phyloP scores from a whole-genome alignment of 192 early-diverging fungal species.

The Coemansia sp. region DNA sequence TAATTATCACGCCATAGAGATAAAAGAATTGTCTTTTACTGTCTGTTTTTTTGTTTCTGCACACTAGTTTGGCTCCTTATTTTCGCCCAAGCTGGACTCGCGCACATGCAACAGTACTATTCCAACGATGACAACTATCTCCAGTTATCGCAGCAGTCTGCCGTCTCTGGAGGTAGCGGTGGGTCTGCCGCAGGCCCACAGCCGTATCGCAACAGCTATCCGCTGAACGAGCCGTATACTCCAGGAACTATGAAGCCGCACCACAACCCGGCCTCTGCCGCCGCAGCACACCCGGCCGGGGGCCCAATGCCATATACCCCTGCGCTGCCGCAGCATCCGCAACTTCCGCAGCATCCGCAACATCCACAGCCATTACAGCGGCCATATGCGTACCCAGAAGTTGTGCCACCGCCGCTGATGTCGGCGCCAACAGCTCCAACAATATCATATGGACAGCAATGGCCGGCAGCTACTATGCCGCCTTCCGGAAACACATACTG shows the following conservation, averaged over 20 bases:
- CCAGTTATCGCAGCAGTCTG: constrained; percentile 27
- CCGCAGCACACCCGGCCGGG: constrained; percentile 3
- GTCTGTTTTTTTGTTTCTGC: background rate
- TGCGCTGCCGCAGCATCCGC: background rate
- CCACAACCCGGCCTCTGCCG: background rate
- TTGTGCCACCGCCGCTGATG: background rate
- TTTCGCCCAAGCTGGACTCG: background rate
- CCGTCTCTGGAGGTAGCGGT: constrained; percentile 13
- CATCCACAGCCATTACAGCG: background rate
- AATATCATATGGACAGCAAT: background rate
- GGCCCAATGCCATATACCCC: background rate
- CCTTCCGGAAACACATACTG: constrained; percentile 11
- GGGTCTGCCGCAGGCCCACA: constrained; percentile 30
- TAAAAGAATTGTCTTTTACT: background rate
- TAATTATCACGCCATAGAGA: constrained; percentile 1
- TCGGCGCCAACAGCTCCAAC: background rate
- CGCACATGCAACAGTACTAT: constrained; percentile 31
- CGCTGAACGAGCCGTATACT: constrained; percentile 12
- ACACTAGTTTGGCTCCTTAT: constrained; percentile 1
- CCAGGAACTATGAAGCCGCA: constrained; percentile 4
- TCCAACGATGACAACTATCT: constrained; percentile 41
- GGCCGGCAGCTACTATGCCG: constrained; percentile 3
- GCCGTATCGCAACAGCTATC: constrained; percentile 40
- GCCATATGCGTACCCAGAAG: constrained; percentile 21
- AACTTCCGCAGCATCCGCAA: constrained; percentile 10